phyloP scores from a whole-genome alignment of 371 early-diverging fungal species.

The Rhizopus stolonifer region DNA sequence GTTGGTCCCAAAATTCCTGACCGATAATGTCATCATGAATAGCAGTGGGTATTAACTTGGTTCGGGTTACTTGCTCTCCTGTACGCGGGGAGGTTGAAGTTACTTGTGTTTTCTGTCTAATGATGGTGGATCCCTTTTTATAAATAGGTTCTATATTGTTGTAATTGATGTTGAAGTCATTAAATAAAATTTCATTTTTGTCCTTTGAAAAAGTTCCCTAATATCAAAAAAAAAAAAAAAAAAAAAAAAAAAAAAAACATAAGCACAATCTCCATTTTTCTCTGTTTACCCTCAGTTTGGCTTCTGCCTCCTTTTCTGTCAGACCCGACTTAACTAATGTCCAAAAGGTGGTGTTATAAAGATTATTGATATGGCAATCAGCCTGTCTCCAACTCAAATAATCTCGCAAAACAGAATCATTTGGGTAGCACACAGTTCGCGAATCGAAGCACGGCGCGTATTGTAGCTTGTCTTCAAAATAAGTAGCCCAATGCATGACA shows the following conservation, averaged over 20 bases:
- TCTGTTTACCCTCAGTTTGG: constrained; percentile 56
- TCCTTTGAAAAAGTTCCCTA: constrained; percentile 80
- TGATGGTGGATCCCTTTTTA: constrained; percentile 83
- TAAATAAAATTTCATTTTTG: constrained; percentile 91
- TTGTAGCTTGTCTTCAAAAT: constrained; percentile 65
- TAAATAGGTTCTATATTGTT: constrained; percentile 77
- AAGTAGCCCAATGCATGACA: constrained; percentile 78
- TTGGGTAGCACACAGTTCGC: constrained; percentile 87
- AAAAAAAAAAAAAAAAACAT: background rate
- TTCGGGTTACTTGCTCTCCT: constrained; percentile 31
- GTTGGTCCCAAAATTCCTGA: constrained; percentile 77
- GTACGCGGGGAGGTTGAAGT: constrained; percentile 38
- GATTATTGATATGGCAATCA: constrained; percentile 90
- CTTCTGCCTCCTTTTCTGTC: constrained; percentile 69
- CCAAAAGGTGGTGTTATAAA: constrained; percentile 96
- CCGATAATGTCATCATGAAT: constrained; percentile 86
- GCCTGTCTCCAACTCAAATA: constrained; percentile 95
- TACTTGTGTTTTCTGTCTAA: constrained; percentile 55
- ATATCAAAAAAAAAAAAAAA: too few species aligned
- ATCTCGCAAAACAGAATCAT: constrained; percentile 77
- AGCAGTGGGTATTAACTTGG: constrained; percentile 46
- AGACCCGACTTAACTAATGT: constrained; percentile 71
- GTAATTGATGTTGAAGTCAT: constrained; percentile 86
- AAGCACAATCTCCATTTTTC: background rate
- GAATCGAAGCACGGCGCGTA: constrained; percentile 93